These are phyloP conservation scores for Alternaria incomplexa DNA, from an alignment of 2,329 filamentous ascomycete genomes.

Conservation along the genomic window DNA sequence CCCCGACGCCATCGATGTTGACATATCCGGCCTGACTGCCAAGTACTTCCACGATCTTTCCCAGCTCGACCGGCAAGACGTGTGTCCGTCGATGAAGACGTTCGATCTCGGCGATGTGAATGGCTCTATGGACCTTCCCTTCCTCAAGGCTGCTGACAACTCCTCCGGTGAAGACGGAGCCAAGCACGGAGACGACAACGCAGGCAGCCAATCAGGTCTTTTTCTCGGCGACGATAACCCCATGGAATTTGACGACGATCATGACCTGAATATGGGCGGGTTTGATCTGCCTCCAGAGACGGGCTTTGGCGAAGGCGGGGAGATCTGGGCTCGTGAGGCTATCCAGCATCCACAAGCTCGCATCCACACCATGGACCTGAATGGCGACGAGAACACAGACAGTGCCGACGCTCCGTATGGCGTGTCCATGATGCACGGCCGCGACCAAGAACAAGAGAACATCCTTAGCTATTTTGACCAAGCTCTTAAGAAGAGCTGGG, in stretches of 20 bases:
- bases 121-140: slow-evolving; percentile 86
- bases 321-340: slow-evolving; percentile 92
- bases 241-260: slow-evolving; percentile 76
- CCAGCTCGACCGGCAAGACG: slow-evolving; percentile 81
- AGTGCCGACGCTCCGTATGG: slow-evolving; percentile 71
- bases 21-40: slow-evolving; percentile 74
- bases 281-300: slow-evolving; percentile 68
- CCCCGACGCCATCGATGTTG: slow-evolving; percentile 73
- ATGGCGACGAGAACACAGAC: slow-evolving; percentile 60
- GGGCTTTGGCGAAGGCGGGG: slow-evolving; percentile 93
- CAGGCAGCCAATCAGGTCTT: slow-evolving; percentile 74
- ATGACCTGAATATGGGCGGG: slow-evolving; percentile 65
- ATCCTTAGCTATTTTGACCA: slow-evolving; percentile 99
- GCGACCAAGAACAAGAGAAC: slow-evolving; percentile 81
- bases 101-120: slow-evolving; percentile 90
- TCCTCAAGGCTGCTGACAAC: slow-evolving; percentile 86
- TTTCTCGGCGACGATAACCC: slow-evolving; percentile 88
- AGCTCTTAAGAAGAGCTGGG: slow-evolving; percentile 95
- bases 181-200: slow-evolving; percentile 54
- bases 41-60: slow-evolving; percentile 87
- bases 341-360: slow-evolving; percentile 86
- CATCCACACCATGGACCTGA: slow-evolving; percentile 69
- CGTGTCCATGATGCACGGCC: slow-evolving; percentile 75
- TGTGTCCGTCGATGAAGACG: slow-evolving; percentile 92
- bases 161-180: slow-evolving; percentile 71